Conservation (phyloP, 2,329 filamentous ascomycete genomes). For the Pseudogymnoascus sp. region DNA sequence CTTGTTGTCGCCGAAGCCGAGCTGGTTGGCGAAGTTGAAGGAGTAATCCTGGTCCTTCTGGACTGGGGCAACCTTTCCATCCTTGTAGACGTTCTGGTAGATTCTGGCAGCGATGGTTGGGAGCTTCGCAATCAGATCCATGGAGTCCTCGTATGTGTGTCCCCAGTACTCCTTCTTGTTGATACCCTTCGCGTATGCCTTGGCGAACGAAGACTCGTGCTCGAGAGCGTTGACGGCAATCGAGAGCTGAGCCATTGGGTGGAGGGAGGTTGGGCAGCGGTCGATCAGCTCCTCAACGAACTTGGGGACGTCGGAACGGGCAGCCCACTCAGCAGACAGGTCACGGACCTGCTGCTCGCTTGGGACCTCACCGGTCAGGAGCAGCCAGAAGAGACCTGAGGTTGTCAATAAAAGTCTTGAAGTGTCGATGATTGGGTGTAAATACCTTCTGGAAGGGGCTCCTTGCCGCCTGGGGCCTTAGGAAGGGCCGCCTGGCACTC, state of each 20-base stretch:
- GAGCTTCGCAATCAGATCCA: conserved; percentile 99
- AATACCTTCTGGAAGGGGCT: conserved; percentile 87
- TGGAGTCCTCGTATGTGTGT: conserved; percentile 98
- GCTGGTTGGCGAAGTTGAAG: conserved; percentile 99
- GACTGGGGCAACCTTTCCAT: conserved; percentile 90
- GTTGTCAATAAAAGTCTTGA: conserved; percentile 5
- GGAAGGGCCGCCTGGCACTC: conserved; percentile 97
- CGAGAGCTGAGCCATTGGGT: conserved; percentile 99
- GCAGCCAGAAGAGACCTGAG: conserved; percentile 94
- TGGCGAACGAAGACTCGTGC: conserved; percentile 94
- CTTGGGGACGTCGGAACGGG: conserved; percentile 91
- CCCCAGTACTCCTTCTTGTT: conserved; percentile 99
- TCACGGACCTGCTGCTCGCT: conserved; percentile 97
- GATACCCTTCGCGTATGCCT: conserved; percentile 97
- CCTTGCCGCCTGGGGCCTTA: conserved; percentile 91
- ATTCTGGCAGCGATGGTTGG: conserved; percentile 96
- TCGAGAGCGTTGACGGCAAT: conserved; percentile 95
- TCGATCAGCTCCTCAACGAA: conserved; percentile 99
- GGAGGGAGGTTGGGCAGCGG: conserved; percentile 96
- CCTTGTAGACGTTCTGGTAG: conserved; percentile 99
- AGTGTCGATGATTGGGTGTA: not conserved
- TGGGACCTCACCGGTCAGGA: conserved; percentile 95
- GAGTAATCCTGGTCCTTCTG: conserved; percentile 99
- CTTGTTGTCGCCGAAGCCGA: conserved; percentile 87
- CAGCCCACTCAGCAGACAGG: conserved; percentile 97